Conservation (phyloP, 2,329 filamentous ascomycete species). For the Aspergillus sp. region DNA sequence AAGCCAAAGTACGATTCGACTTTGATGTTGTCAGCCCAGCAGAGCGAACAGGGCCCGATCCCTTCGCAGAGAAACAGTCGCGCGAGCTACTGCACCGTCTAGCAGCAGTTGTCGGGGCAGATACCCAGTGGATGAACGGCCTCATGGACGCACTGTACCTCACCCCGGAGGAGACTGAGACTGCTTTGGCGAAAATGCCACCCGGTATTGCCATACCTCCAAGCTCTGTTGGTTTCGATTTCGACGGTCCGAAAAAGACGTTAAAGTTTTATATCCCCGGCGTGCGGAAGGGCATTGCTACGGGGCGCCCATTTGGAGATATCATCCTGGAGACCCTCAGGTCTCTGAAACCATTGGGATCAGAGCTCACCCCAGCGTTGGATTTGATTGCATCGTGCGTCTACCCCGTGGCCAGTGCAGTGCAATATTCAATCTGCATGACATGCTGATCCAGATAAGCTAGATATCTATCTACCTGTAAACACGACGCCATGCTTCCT, state of each 20-base stretch:
- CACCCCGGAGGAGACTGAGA: conserved; percentile 1
- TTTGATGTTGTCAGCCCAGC: conserved; percentile 3
- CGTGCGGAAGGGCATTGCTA: not conserved
- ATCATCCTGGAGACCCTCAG: not conserved
- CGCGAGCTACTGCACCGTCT: conserved; percentile 1
- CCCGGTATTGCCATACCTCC: not conserved
- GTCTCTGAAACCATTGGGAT: not conserved
- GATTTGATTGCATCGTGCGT: not conserved
- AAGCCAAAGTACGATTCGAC: conserved; percentile 6
- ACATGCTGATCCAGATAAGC: not conserved
- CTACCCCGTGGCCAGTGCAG: too few relatives aligned
- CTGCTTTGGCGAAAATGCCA: not conserved
- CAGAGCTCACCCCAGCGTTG: not conserved
- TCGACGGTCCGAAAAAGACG: not conserved
- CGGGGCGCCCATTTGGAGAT: not conserved
- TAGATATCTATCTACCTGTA: not conserved
- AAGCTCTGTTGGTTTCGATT: not conserved
- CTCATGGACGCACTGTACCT: conserved; percentile 6
- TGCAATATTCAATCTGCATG: too few relatives aligned
- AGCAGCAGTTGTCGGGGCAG: not conserved
- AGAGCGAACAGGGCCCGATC: not conserved
- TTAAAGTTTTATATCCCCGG: not conserved
- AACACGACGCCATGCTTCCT: not conserved
- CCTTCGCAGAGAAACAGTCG: not conserved
- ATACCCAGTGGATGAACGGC: conserved; percentile 2